Percentiles rank a stretch among this genome's conserved stretches.
These are phyloP conservation scores for Geopyxis carbonaria DNA, from an alignment of 495 filamentous ascomycete species.

Conservation along the genomic window DNA sequence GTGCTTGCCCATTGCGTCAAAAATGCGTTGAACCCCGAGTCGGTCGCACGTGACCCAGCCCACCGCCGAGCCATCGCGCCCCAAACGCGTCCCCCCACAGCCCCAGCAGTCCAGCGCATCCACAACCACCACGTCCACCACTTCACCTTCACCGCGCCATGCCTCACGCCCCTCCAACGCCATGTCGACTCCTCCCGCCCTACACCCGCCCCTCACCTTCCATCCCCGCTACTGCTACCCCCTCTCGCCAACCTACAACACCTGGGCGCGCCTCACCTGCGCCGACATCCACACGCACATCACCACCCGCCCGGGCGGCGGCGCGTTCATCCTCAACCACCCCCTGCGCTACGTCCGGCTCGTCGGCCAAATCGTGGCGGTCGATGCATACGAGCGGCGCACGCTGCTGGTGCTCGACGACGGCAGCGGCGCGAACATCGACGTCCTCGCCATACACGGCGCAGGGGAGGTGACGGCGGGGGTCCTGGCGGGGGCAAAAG, in stretches of 20 bases:
- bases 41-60: no score
- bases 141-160: no score
- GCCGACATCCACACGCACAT: conserved; percentile 47
- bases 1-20: no score
- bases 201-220: conserved; percentile 34
- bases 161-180: no score
- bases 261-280: conserved; percentile 65
- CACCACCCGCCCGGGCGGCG: conserved; percentile 42
- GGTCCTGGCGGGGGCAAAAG: conserved; percentile 33
- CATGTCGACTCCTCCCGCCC: no score
- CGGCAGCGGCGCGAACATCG: conserved; percentile 61
- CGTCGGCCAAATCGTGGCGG: conserved; percentile 58
- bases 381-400: conserved; percentile 39
- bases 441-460: conserved; percentile 26
- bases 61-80: no score
- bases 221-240: conserved; percentile 78
- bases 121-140: no score
- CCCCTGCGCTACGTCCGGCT: conserved; percentile 74
- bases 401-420: conserved; percentile 46
- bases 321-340: conserved; percentile 41
- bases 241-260: conserved; percentile 63
- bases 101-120: no score
- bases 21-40: no score
- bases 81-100: no score
- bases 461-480: neutral